phyloP scores from a whole-genome alignment of 2,329 filamentous ascomycete species.

The Colletotrichum liaoningense region DNA sequence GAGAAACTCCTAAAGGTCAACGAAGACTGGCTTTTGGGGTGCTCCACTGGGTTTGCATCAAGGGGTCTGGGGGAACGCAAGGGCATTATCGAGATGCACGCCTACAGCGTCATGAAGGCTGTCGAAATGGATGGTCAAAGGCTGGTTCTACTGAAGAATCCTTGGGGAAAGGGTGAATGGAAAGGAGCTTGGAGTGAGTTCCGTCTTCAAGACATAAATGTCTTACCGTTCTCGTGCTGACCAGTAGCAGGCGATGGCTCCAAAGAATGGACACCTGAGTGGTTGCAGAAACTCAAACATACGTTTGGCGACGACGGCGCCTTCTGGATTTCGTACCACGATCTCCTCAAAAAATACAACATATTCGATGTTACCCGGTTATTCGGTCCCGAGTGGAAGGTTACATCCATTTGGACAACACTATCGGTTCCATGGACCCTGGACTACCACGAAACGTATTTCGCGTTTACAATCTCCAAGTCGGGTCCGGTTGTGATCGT shows the following conservation, averaged over 20 bases:
- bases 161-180: slow-evolving; percentile 87
- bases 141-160: slow-evolving; percentile 76
- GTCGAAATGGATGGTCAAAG: slow-evolving; percentile 71
- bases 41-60: slow-evolving; percentile 63
- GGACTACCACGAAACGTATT: slow-evolving; percentile 66
- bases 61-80: slow-evolving; percentile 60
- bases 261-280: slow-evolving; percentile 79
- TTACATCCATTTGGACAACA: slow-evolving; percentile 60
- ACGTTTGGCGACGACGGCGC: slow-evolving; percentile 76
- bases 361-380: slow-evolving; percentile 58
- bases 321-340: slow-evolving; percentile 59
- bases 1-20: slow-evolving; percentile 84
- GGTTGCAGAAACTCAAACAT: slow-evolving; percentile 74
- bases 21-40: slow-evolving; percentile 78
- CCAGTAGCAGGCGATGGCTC: slow-evolving; percentile 69
- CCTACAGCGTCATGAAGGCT: slow-evolving; percentile 70
- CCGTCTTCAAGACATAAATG: background rate
- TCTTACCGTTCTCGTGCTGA: slow-evolving; percentile 33
- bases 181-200: slow-evolving; percentile 76
- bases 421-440: slow-evolving; percentile 67
- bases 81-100: slow-evolving; percentile 69
- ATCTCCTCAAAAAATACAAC: slow-evolving; percentile 57
- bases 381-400: slow-evolving; percentile 63
- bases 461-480: slow-evolving; percentile 61
- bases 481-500: slow-evolving; percentile 65